A percentile compares a stretch with the other conserved stretches of the same genome.
Conservation (phyloP, 1,284 basidiomycete genomes). For the Puccinia brachypodii region DNA sequence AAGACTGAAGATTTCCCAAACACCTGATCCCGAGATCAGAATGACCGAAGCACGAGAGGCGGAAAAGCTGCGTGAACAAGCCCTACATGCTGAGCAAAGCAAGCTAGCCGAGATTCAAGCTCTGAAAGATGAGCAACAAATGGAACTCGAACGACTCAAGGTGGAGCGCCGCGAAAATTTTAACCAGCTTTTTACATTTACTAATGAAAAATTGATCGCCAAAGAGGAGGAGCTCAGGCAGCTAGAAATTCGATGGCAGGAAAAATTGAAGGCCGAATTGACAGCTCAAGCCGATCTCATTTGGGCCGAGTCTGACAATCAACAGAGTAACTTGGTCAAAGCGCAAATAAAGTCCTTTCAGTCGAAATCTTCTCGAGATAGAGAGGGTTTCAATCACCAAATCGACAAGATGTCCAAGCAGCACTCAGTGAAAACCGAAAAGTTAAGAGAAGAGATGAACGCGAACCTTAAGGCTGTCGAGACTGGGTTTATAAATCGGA, state of each 20-base stretch:
- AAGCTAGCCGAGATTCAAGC: conserved; percentile 2
- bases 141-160: conserved; percentile 6
- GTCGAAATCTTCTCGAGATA: neutral
- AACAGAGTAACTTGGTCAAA: conserved; percentile 14
- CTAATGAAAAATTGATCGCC: neutral
- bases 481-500: neutral
- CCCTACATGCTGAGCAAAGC: neutral
- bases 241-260: conserved; percentile 14
- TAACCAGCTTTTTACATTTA: neutral
- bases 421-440: neutral
- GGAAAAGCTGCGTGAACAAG: neutral
- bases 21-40: neutral
- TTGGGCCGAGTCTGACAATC: conserved; percentile 7
- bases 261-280: conserved; percentile 12
- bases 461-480: neutral
- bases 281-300: conserved; percentile 21
- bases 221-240: conserved; percentile 12
- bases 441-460: neutral
- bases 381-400: neutral
- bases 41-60: neutral
- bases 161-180: conserved; percentile 2
- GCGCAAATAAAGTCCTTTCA: neutral
- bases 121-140: neutral
- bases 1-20: conserved; percentile 14
- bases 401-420: neutral